Conservation (phyloP, 306 rosid species). For the Trifolium dubium region DNA sequence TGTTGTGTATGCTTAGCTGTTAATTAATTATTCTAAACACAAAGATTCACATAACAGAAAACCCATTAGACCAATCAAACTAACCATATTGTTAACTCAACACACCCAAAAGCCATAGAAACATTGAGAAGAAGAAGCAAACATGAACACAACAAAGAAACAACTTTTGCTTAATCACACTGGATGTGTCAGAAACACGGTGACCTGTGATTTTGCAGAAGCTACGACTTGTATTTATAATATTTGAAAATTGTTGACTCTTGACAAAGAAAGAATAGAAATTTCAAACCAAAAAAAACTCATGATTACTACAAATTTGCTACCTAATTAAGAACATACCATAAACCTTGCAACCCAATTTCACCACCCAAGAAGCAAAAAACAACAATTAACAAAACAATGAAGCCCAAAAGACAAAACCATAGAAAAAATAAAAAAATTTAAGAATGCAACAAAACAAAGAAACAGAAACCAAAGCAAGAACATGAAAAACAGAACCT, state of each 20-base stretch:
- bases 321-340: constrained; percentile 24
- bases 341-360: constrained; percentile 22
- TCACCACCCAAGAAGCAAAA: not conserved
- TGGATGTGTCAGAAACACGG: too few relatives aligned
- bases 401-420: constrained; percentile 14
- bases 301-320: not conserved
- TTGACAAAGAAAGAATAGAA: not conserved
- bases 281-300: constrained; percentile 13
- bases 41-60: constrained; percentile 42
- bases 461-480: constrained; percentile 43
- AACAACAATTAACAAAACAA: constrained; percentile 26
- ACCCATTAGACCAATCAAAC: constrained; percentile 44
- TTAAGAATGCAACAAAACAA: constrained; percentile 35
- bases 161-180: too few relatives aligned
- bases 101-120: constrained; percentile 17
- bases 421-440: not conserved
- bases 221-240: too few relatives aligned
- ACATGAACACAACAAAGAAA: constrained; percentile 10
- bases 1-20: constrained; percentile 44
- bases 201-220: too few relatives aligned
- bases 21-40: constrained; percentile 41
- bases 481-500: constrained; percentile 28
- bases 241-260: too few relatives aligned
- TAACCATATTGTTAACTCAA: constrained; percentile 1
- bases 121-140: not conserved